Conservation (phyloP, 768 basidiomycete genomes). For the Russula dissimulans region DNA sequence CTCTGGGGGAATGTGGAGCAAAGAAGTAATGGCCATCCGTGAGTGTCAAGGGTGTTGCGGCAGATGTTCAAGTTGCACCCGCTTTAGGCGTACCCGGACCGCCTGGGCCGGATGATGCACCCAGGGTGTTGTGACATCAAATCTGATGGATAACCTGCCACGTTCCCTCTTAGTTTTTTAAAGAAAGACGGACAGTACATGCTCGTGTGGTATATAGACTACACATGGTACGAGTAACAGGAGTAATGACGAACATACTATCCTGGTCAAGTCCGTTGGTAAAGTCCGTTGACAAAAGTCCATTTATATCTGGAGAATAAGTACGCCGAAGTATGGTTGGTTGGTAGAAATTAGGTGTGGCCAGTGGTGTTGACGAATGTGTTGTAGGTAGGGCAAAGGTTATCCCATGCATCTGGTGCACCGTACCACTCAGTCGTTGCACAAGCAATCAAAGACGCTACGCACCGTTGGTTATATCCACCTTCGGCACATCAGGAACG, state of each 20-base stretch:
- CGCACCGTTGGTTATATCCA: neutral
- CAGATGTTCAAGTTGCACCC: no score
- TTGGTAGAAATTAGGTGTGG: neutral
- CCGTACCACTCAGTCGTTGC: neutral
- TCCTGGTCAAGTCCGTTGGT: neutral
- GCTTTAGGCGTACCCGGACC: no score
- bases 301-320: no score
- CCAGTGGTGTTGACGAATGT: neutral
- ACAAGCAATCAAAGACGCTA: neutral
- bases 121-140: no score
- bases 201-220: neutral
- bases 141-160: no score
- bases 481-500: constrained; percentile 1
- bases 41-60: neutral
- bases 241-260: neutral
- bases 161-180: no score
- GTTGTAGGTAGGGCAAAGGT: constrained; percentile 14
- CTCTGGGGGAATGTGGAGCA: constrained; percentile 11
- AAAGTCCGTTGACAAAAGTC: neutral
- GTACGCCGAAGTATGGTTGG: neutral
- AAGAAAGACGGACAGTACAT: neutral
- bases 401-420: constrained; percentile 4
- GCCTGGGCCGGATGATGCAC: no score
- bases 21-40: neutral
- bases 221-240: neutral